Evolutionary conservation across 2,329 filamentous ascomycete genomes (phyloP).

Genomic region (Diaporthe sp.): DNA sequence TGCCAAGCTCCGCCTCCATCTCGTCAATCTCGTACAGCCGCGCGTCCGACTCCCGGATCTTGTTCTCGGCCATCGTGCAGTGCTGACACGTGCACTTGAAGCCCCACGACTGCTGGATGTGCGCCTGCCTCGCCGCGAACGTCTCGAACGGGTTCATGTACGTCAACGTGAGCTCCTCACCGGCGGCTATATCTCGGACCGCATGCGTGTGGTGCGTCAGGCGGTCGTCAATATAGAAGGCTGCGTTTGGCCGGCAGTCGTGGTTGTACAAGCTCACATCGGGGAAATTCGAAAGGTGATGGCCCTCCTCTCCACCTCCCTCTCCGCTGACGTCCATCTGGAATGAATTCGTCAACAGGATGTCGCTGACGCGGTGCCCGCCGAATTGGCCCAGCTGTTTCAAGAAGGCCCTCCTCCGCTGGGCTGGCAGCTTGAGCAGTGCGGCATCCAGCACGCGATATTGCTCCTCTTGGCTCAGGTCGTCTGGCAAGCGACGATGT

Average conservation of each 20-base stretch:
- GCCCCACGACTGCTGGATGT: slow-evolving; percentile 50
- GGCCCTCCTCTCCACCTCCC: background rate
- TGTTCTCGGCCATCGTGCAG: slow-evolving; percentile 44
- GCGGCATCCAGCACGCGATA: slow-evolving; percentile 44
- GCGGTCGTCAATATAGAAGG: slow-evolving; percentile 47
- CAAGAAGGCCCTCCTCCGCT: slow-evolving; percentile 42
- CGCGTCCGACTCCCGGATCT: slow-evolving; percentile 44
- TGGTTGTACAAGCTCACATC: slow-evolving; percentile 54
- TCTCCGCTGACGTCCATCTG: slow-evolving; percentile 41
- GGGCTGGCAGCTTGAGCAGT: slow-evolving; percentile 41
- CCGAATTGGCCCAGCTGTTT: slow-evolving; percentile 44
- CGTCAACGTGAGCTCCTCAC: slow-evolving; percentile 53
- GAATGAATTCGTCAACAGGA: slow-evolving; percentile 47
- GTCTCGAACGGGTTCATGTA: slow-evolving; percentile 52
- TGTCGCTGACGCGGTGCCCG: slow-evolving; percentile 45
- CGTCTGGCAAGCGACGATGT: slow-evolving; percentile 43
- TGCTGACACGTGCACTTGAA: slow-evolving; percentile 53
- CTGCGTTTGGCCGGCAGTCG: slow-evolving; percentile 54
- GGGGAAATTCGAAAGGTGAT: slow-evolving; percentile 45
- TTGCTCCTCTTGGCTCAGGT: slow-evolving; percentile 42
- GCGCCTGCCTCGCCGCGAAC: slow-evolving; percentile 44
- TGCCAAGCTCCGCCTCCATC: slow-evolving; percentile 34
- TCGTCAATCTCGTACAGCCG: slow-evolving; percentile 49
- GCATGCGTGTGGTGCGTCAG: slow-evolving; percentile 52
- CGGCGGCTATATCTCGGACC: slow-evolving; percentile 47